Evolutionary conservation across 2,329 filamentous ascomycete species (phyloP).

Genomic region (Ophiostoma tasmaniense): DNA sequence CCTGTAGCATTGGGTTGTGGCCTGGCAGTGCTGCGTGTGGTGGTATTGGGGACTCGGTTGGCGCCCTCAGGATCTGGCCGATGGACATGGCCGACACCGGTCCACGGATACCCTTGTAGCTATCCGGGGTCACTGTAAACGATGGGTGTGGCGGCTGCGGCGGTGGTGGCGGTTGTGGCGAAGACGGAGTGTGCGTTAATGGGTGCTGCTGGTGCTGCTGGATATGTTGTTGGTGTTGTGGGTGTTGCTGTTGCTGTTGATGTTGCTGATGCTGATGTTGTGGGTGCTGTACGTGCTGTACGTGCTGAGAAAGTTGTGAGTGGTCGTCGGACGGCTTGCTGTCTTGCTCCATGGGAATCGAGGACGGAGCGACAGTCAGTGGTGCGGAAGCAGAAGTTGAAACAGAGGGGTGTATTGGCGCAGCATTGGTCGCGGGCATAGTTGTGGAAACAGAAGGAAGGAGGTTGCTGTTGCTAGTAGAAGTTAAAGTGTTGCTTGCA

Average conservation of each 20-base stretch:
- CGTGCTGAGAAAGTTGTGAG: background rate
- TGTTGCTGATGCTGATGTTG: background rate
- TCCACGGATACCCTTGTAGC: constrained; percentile 37
- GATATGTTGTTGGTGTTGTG: background rate
- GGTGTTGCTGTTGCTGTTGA: background rate
- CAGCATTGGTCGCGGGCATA: constrained; percentile 10
- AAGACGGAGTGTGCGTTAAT: constrained; percentile 31
- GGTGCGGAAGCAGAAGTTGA: constrained; percentile 3
- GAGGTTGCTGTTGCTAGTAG: constrained; percentile 1
- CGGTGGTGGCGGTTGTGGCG: constrained; percentile 27
- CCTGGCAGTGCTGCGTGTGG: constrained; percentile 23
- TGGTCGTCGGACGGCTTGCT: constrained; percentile 14
- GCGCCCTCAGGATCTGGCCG: constrained; percentile 24
- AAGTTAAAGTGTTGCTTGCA: background rate
- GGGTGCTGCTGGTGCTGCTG: constrained; percentile 1
- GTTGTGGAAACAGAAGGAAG: constrained; percentile 8
- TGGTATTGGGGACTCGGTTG: constrained; percentile 24
- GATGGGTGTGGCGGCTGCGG: constrained; percentile 20
- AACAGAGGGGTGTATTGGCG: constrained; percentile 10
- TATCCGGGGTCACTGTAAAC: constrained; percentile 27
- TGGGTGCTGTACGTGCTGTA: background rate
- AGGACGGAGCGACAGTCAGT: background rate
- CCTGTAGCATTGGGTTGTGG: constrained; percentile 28
- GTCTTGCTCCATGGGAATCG: constrained; percentile 18
- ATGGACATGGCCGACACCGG: constrained; percentile 38